Conservation (phyloP, 306 rosid genomes). For the Glycine soja region DNA sequence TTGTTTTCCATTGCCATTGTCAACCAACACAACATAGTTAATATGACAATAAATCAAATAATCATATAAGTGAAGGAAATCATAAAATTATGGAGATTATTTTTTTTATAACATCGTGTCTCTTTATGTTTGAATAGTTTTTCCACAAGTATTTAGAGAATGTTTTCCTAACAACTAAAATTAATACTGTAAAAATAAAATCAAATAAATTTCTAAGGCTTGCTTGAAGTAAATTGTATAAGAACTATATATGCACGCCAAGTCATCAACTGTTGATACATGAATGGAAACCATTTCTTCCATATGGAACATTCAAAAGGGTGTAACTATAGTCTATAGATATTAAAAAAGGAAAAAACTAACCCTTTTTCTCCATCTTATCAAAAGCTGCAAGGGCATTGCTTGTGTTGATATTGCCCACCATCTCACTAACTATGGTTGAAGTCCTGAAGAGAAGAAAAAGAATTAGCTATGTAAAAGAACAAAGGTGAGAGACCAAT, state of each 20-base stretch:
- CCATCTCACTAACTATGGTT: constrained; percentile 73
- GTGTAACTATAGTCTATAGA: background rate
- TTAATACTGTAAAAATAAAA: constrained; percentile 54
- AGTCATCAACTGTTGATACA: background rate
- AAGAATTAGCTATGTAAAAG: constrained; percentile 42
- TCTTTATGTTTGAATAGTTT: too few species aligned
- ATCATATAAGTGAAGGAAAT: too few species aligned
- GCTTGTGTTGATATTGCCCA: constrained; percentile 74
- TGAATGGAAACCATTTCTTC: background rate
- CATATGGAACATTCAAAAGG: background rate
- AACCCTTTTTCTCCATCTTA: constrained; percentile 87
- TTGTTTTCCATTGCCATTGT: too few species aligned
- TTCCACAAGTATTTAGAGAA: too few species aligned
- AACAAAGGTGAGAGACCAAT: constrained; percentile 10
- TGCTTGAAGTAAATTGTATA: background rate
- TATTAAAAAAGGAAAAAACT: background rate
- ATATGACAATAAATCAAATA: too few species aligned
- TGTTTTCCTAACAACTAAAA: too few species aligned
- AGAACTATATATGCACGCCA: background rate
- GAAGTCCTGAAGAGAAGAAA: constrained; percentile 60
- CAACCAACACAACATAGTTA: too few species aligned
- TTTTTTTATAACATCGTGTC: too few species aligned
- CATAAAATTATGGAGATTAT: too few species aligned
- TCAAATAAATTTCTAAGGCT: background rate
- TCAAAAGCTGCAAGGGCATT: constrained; percentile 80